phyloP scores from a whole-genome alignment of 345 rosid genomes.

The Theobroma cacao region DNA sequence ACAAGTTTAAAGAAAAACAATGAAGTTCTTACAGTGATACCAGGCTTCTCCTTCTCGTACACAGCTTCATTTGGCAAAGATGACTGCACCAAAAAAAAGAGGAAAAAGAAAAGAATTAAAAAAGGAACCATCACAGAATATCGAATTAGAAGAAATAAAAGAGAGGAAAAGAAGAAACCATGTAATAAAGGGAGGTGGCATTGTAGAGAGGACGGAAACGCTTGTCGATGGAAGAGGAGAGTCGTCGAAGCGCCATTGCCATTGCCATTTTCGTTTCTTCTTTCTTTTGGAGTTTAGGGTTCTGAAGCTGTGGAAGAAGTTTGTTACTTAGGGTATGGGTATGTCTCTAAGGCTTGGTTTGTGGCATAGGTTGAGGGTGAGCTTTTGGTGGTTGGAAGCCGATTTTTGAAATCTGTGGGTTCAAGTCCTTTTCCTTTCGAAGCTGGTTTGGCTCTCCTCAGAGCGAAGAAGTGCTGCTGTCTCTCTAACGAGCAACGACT shows the following conservation, averaged over 20 bases:
- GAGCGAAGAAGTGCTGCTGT: too few relatives aligned
- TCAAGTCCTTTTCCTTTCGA: neutral
- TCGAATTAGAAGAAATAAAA: neutral
- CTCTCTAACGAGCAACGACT: neutral
- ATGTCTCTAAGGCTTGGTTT: neutral
- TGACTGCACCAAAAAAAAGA: constrained; percentile 38
- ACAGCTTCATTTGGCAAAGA: constrained; percentile 94
- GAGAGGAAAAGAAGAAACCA: constrained; percentile 36
- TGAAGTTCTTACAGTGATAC: constrained; percentile 57
- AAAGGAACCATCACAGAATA: neutral
- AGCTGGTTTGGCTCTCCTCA: too few relatives aligned
- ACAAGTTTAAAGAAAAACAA: neutral
- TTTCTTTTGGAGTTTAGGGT: neutral
- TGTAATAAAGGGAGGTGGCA: constrained; percentile 55
- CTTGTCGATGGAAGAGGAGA: constrained; percentile 77
- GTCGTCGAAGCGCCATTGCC: constrained; percentile 97
- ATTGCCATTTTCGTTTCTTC: constrained; percentile 53
- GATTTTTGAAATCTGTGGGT: constrained; percentile 13
- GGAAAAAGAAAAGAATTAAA: neutral
- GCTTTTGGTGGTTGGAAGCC: constrained; percentile 42
- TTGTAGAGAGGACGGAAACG: constrained; percentile 77
- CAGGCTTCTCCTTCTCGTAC: constrained; percentile 72
- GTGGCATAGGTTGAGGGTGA: constrained; percentile 31
- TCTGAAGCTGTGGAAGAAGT: neutral
- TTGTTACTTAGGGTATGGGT: neutral